Conservation (phyloP, 768 basidiomycete species). For the Hericium coralloides region DNA sequence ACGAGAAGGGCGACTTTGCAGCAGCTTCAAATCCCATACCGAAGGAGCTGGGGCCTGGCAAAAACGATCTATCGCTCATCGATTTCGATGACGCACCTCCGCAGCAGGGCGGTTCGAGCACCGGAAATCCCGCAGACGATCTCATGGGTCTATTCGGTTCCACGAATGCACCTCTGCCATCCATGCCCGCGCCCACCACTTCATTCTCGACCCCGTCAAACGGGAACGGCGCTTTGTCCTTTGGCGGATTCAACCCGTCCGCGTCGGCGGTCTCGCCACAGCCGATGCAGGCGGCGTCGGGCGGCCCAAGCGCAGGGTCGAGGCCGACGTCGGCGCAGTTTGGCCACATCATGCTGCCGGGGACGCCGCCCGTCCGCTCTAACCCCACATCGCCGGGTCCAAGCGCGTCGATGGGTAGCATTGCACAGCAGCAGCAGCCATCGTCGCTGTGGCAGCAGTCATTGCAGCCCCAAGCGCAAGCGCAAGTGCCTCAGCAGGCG, state of each 20-base stretch:
- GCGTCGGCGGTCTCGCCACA: conserved; percentile 2
- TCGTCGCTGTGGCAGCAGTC: conserved; percentile 6
- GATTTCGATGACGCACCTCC: conserved; percentile 59
- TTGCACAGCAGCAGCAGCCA: conserved; percentile 5
- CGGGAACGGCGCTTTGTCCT: background rate
- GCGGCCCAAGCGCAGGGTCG: background rate
- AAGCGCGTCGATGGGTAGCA: background rate
- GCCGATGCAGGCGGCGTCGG: conserved; percentile 1
- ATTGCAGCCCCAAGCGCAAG: conserved; percentile 10
- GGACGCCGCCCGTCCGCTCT: conserved; percentile 9
- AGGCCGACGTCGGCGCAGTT: conserved; percentile 4
- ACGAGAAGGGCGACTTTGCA: conserved; percentile 83
- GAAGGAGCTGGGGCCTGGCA: conserved; percentile 37
- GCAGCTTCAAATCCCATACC: conserved; percentile 64
- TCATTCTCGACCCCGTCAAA: background rate
- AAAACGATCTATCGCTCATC: conserved; percentile 48
- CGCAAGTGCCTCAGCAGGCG: background rate
- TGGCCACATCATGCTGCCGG: conserved; percentile 14
- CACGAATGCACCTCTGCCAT: background rate
- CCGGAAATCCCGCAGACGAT: conserved; percentile 36
- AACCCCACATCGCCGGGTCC: conserved; percentile 2
- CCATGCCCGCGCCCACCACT: background rate
- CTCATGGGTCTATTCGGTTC: conserved; percentile 53
- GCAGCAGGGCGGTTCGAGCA: conserved; percentile 8
- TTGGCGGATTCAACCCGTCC: conserved; percentile 1